Conservation (phyloP, 805 yeast genomes). For the Cyberlindnera saturnus region DNA sequence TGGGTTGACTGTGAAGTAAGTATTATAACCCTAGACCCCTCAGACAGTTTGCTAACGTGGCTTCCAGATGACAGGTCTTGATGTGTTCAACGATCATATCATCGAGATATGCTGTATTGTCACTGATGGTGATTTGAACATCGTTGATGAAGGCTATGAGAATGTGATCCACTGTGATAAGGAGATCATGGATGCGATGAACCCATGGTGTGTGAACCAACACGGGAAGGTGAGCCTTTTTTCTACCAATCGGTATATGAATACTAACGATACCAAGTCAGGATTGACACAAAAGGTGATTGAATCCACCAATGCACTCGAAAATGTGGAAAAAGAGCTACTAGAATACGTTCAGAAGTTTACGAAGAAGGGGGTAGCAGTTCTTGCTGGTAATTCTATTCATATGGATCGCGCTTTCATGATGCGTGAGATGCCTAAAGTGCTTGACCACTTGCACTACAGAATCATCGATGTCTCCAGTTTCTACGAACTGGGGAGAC, state of each 20-base stretch:
- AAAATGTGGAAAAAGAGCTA: slow-evolving; percentile 61
- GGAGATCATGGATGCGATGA: slow-evolving; percentile 62
- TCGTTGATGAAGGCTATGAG: slow-evolving; percentile 77
- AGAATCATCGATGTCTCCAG: slow-evolving; percentile 89
- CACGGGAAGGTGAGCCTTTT: slow-evolving; percentile 43
- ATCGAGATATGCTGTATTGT: slow-evolving; percentile 88
- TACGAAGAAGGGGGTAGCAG: slow-evolving; percentile 51
- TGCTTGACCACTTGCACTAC: slow-evolving; percentile 48
- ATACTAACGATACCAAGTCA: slow-evolving; percentile 22
- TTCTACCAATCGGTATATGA: not conserved
- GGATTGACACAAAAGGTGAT: slow-evolving; percentile 77
- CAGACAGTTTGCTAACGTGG: not conserved
- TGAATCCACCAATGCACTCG: slow-evolving; percentile 44
- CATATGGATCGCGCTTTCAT: slow-evolving; percentile 88
- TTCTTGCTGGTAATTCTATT: slow-evolving; percentile 87
- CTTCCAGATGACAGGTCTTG: slow-evolving; percentile 80
- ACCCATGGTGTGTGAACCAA: slow-evolving; percentile 80
- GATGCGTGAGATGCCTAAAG: slow-evolving; percentile 75
- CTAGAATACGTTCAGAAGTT: slow-evolving; percentile 51
- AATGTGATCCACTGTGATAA: slow-evolving; percentile 70
- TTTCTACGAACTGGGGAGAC: slow-evolving; percentile 68
- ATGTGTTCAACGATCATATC: slow-evolving; percentile 72
- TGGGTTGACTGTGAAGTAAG: slow-evolving; percentile 90
- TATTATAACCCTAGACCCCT: not conserved
- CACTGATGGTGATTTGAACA: slow-evolving; percentile 74